Percentiles rank a stretch among this genome's conserved stretches.
phyloP scores from a whole-genome alignment of 2,329 filamentous ascomycete species.

The Claviceps sp. region DNA sequence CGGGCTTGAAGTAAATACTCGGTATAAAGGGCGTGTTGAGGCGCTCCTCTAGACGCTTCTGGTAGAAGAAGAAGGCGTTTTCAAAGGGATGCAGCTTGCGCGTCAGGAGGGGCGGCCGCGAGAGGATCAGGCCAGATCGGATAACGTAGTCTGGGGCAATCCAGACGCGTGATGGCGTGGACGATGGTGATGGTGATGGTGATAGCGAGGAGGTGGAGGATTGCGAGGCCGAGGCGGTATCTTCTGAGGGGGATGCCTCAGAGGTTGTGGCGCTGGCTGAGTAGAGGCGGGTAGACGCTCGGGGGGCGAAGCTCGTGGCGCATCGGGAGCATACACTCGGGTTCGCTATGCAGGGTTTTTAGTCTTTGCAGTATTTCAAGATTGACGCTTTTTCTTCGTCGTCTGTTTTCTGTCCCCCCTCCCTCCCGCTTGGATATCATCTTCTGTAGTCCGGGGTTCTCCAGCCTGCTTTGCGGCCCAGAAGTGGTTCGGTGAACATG shows the following conservation, averaged over 20 bases:
- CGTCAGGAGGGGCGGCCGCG: conserved; percentile 77
- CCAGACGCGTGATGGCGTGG: neutral
- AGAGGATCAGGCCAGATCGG: conserved; percentile 63
- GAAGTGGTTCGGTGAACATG: neutral
- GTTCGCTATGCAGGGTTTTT: conserved; percentile 10
- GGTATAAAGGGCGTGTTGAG: conserved; percentile 75
- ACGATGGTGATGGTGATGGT: conserved; percentile 5
- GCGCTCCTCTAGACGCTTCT: conserved; percentile 91
- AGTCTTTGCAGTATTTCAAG: neutral
- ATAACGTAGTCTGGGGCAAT: conserved; percentile 28
- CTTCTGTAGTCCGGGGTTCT: too few relatives aligned
- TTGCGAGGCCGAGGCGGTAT: conserved; percentile 5
- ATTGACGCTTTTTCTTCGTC: neutral
- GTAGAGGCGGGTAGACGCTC: conserved; percentile 21
- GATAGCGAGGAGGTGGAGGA: conserved; percentile 7
- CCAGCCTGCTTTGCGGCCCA: too few relatives aligned
- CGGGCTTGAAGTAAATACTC: conserved; percentile 89
- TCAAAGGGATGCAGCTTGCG: conserved; percentile 77
- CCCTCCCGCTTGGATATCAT: neutral
- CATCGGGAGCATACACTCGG: conserved; percentile 25
- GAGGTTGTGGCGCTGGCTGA: conserved; percentile 16
- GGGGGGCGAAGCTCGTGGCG: conserved; percentile 16
- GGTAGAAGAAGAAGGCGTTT: conserved; percentile 89
- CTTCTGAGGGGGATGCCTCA: conserved; percentile 9
- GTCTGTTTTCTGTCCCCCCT: too few relatives aligned